Base-by-base conservation (phyloP, 495 filamentous ascomycete genomes). In the Aspergillus incahuasiensis region DNA sequence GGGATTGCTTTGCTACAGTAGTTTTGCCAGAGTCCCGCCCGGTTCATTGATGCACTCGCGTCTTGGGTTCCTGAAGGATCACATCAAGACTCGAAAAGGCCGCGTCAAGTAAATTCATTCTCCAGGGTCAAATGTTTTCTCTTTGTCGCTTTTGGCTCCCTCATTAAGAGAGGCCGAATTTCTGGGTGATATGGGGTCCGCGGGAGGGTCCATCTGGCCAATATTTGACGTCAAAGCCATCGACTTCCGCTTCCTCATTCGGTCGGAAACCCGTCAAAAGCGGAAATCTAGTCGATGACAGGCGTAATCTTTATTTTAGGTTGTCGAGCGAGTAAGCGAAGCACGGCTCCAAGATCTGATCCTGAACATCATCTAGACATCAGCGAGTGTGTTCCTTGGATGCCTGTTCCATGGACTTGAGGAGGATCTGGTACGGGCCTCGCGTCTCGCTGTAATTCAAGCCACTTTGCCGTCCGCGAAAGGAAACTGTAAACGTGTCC, bases 191-290 rank as follows among this genome's bases (percentile, higher is more conserved):
- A 9, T 46, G 43, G 11, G 25, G 13, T 7, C 24, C 43, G 15
- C 24, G 22, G 13, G 13, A 22, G 43, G 43, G 3, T 21, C 13
- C 48, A 15, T 12, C 19, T 6, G 34, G 19, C 48, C 34, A 35
- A 40, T 24, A 40, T 22, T 40, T 53, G 50, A 49, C n/a, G 45
- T 48, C 42, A 58, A 39, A 18, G 13, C 12, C 32, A 39, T 32
- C 47, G 47, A 49, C 43, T 57, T 22, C 42, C 42, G 41, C 38
- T 58, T 58, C 55, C 49, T 28, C 16, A 52, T 48, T 53, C 21
- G 35, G 19, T 19, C 53, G 45, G 15, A 34, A 28, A 38, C 6
- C 4, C 43, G 48, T 20, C 48, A 40, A 50, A 32, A 16, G 15
- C 24, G 47, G 19, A 49, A 49, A 35, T 35, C 32, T 35, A 34